phyloP scores from a whole-genome alignment of 257 asterid genomes.

The Nicotiana otophora region DNA sequence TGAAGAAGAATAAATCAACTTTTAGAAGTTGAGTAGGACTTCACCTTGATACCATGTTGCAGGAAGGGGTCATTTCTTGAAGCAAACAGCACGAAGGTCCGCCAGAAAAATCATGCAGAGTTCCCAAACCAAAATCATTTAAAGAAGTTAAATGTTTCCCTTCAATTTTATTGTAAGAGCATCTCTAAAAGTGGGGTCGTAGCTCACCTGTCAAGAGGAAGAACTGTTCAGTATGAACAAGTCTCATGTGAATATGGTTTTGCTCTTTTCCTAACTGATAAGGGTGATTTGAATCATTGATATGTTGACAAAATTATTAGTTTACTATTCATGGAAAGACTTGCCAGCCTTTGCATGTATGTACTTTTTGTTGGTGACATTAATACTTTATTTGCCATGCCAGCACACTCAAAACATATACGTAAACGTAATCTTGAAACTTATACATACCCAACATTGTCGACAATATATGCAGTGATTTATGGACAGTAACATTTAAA shows the following conservation, averaged over 20 bases:
- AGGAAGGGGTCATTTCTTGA: not conserved
- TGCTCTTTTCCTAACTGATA: not conserved
- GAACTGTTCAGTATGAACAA: constrained; percentile 8
- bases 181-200: not conserved
- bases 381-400: not conserved
- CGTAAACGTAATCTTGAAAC: not conserved
- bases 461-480: not conserved
- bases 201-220: not conserved
- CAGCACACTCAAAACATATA: not conserved
- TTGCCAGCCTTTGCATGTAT: not conserved
- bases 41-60: not conserved
- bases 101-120: not conserved
- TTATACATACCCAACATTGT: not conserved
- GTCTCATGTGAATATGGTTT: constrained; percentile 6
- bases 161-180: not conserved
- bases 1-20: not conserved
- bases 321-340: not conserved
- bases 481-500: not conserved
- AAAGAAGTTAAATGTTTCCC: not conserved
- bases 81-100: not conserved
- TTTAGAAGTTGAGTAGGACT: not conserved
- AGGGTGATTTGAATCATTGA: not conserved
- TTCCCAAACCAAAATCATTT: not conserved
- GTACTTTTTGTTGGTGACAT: not conserved
- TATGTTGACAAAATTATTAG: not conserved